Base-by-base conservation (phyloP, 129 eudicot genomes). In the Helianthus annuus region DNA sequence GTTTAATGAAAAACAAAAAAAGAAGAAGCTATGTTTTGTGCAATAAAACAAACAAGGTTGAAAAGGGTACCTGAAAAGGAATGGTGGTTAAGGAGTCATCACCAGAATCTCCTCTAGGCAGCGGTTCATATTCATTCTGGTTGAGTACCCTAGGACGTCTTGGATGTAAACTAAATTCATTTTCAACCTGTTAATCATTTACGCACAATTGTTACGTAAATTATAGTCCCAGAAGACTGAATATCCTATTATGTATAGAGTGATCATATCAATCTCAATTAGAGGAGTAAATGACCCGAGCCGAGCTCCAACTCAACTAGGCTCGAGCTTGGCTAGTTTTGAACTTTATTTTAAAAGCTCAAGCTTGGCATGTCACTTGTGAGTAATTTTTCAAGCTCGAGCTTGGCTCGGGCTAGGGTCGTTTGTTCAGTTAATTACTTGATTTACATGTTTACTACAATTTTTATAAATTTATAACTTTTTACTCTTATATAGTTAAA, bases 61-160 rank as follows among this genome's bases (percentile, higher is more conserved):
- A 22, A 13, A 9, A n/a, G 39, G 49, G 44, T 59, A 93, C 98
- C 98, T 93, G 98, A 75, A 89, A 89, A 16, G 96, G 96, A 72
- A 93, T 84, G 36, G 79, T 48, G 40, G 86, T 83, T 10, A 87
- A 69, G 55, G 79, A 84, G 42, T 74, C 87, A 53, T 90, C 89
- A 64, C 98, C 98, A 1, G 93, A 68, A 2, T 87, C 62, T 44
- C 96, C 98, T 55, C 71, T 76, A 13, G 85, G 78, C 83, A 82
- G 48, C 15, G 74, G 78, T 76, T 93, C 85, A 48, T 85, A 75
- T 8, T 60, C 74, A 13, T 34, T 49, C 57, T 51, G 77, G 70
- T 52, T 58, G 59, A 84, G 49, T 39, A 73, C 67, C 78, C 87
- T 70, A 69, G 82, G 66, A 19, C 22, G 22, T 64, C 42, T 79